Base-by-base conservation (phyloP, 805 yeast species). In the Spathaspora boniae region DNA sequence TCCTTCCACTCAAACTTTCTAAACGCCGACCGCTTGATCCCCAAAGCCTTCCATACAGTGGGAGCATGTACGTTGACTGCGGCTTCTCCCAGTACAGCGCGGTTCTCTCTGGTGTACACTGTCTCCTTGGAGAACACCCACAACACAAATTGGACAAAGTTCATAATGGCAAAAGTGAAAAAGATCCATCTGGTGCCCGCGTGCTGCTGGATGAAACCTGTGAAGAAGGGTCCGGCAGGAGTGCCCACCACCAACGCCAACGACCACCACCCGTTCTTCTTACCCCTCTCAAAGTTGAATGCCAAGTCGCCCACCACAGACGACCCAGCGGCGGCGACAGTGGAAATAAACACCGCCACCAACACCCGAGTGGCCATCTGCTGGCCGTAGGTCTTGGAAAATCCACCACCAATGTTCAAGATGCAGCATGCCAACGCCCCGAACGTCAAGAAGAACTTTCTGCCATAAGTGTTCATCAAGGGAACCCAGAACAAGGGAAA, bases 221-320 rank as follows among this genome's bases (percentile, higher is more conserved):
- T 38, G 4, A 45, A 17, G 24, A 45, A 42, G 4, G 50, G 50
- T 4, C 47, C 50, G 19, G 26, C 29, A 15, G 41, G 45, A 7
- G 50, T 45, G 7, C 50, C 50, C 9, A 45, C 19, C 18, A 35
- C 34, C 17, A 38, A 18, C 17, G 33, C 36, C 9, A 42, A 15
- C n/a, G 45, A 38, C 50, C 50, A 45, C 41, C 41, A 38, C 5
- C 50, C 50, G 17, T 41, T 45, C 16, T 41, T 33, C 20, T 33
- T 28, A 17, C 48, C 50, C 26, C 50, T 33, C 24, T 42, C 41
- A 25, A 39, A 36, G 9, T 36, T 23, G 26, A 45, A 45, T 6
- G 42, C 26, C 14, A 43, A 29, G 17, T 43, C 50, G 7, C 29
- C 26, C 11, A 44, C 48, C 16, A 45, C 34, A 3, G 39, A 24